phyloP scores from a whole-genome alignment of 129 eudicot genomes.

The Rutidosis leptorrhynchoides region DNA sequence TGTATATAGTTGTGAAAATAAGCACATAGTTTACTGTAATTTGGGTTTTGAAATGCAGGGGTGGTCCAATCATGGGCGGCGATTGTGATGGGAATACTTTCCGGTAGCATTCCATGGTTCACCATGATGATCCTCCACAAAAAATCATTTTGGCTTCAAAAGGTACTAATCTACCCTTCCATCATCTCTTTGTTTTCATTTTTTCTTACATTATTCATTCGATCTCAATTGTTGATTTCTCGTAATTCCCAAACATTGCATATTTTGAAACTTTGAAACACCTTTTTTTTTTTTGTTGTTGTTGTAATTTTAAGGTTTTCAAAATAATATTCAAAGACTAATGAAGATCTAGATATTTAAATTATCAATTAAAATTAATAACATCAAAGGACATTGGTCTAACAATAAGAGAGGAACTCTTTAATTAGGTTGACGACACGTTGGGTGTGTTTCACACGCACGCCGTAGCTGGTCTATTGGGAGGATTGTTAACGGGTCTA shows the following conservation, averaged over 20 bases:
- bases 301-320: too few relatives aligned
- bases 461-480: slow-evolving; percentile 72
- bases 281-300: too few relatives aligned
- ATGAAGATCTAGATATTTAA: too few relatives aligned
- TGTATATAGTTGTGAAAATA: too few relatives aligned
- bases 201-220: not conserved
- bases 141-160: slow-evolving; percentile 60
- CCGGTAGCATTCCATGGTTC: slow-evolving; percentile 80
- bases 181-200: not conserved
- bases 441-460: slow-evolving; percentile 80
- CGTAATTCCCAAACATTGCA: too few relatives aligned
- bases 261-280: too few relatives aligned
- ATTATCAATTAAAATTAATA: too few relatives aligned
- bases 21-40: not conserved
- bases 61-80: slow-evolving; percentile 89
- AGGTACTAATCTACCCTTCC: slow-evolving; percentile 32
- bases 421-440: slow-evolving; percentile 75
- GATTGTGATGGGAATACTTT: slow-evolving; percentile 56
- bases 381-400: too few relatives aligned
- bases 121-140: slow-evolving; percentile 89
- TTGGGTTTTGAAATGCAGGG: slow-evolving; percentile 36
- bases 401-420: too few relatives aligned
- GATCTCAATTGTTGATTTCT: too few relatives aligned
- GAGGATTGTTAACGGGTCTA: slow-evolving; percentile 69
- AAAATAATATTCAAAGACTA: too few relatives aligned